Evolutionary conservation across 2,329 filamentous ascomycete genomes (phyloP).

Genomic region (Rugonectria rugulosa): DNA sequence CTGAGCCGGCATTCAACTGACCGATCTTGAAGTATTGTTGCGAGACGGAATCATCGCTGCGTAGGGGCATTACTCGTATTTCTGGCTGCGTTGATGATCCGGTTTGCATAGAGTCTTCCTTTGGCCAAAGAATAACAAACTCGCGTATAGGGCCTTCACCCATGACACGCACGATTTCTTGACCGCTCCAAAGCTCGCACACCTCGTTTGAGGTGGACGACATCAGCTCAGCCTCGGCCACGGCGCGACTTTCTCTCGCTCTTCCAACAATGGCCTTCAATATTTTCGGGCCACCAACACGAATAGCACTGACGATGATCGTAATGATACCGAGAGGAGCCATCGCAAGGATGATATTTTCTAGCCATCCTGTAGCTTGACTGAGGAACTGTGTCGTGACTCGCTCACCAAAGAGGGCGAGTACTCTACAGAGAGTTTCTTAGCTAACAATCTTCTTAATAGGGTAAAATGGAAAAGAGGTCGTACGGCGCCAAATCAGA

Average conservation of each 20-base stretch:
- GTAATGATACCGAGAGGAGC: neutral
- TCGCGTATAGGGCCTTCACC: neutral
- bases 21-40: no score
- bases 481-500: neutral
- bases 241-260: neutral
- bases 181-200: neutral
- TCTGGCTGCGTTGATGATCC: no score
- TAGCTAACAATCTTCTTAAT: neutral
- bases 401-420: neutral
- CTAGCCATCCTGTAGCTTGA: neutral
- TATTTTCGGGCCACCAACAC: neutral
- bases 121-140: neutral
- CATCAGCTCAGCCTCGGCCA: neutral
- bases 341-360: neutral
- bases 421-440: neutral
- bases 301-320: neutral
- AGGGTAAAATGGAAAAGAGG: no score
- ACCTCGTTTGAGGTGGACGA: neutral
- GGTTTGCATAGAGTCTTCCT: no score
- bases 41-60: no score
- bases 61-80: neutral
- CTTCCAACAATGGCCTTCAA: slow-evolving; percentile 5
- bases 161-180: neutral
- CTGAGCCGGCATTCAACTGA: no score
- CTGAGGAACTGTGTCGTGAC: slow-evolving; percentile 2